phyloP scores from a whole-genome alignment of 2,329 filamentous ascomycete species.

The Verticillium nonalfalfae region DNA sequence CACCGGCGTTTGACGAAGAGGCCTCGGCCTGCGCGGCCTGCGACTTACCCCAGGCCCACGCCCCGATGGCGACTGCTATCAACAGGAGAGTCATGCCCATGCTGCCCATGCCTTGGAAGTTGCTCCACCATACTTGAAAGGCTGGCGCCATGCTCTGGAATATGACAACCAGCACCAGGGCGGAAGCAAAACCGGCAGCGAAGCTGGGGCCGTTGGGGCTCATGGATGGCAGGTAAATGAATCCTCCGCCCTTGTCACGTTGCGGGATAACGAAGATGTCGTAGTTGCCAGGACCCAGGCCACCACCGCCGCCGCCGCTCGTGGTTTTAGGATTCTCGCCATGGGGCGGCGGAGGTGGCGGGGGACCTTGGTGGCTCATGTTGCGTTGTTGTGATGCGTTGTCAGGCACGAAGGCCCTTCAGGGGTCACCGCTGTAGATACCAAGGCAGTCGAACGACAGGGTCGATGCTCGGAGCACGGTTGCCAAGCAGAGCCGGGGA shows the following conservation, averaged over 20 bases:
- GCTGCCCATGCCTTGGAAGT: conserved; percentile 65
- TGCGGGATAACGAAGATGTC: conserved; percentile 97
- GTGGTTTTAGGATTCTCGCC: conserved; percentile 68
- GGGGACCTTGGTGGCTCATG: conserved; percentile 42
- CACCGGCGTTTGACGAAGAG: conserved; percentile 22
- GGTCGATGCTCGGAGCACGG: neutral
- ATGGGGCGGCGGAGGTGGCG: conserved; percentile 81
- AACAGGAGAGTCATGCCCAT: conserved; percentile 68
- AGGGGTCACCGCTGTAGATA: neutral
- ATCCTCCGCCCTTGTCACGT: conserved; percentile 81
- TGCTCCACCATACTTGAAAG: conserved; percentile 65
- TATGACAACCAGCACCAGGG: conserved; percentile 65
- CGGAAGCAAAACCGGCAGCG: conserved; percentile 75
- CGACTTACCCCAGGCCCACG: conserved; percentile 52
- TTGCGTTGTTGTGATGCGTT: conserved; percentile 9
- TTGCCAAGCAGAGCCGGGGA: neutral
- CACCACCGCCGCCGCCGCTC: conserved; percentile 40
- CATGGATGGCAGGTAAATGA: conserved; percentile 89
- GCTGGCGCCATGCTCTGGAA: conserved; percentile 69
- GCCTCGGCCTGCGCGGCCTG: conserved; percentile 4
- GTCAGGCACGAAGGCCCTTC: conserved; percentile 2
- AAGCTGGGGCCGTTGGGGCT: conserved; percentile 86
- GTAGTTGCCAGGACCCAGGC: conserved; percentile 83
- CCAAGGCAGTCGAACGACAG: neutral
- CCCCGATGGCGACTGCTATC: conserved; percentile 65